phyloP scores from a whole-genome alignment of 495 filamentous ascomycete genomes.

The Penicillium steckii region DNA sequence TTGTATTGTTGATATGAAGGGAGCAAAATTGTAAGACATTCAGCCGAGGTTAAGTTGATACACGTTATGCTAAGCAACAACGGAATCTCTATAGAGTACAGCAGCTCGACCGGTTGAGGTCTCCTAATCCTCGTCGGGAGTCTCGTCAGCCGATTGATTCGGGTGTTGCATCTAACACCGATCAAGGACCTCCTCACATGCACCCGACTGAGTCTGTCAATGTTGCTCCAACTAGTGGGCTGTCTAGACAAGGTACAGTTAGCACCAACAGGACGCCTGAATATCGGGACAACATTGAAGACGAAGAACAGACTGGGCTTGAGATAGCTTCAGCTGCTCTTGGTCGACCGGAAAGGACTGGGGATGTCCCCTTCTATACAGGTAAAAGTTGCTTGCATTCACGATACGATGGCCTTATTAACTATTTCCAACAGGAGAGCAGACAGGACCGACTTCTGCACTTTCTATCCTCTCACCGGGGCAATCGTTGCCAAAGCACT shows the following conservation, averaged over 20 bases:
- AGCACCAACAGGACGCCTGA: background rate
- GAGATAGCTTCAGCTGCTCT: slow-evolving; percentile 31
- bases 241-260: background rate
- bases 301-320: slow-evolving; percentile 28
- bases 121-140: background rate
- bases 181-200: background rate
- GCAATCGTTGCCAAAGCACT: slow-evolving; percentile 22
- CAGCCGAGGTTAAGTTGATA: background rate
- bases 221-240: background rate
- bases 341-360: slow-evolving; percentile 13
- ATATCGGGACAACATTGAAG: background rate
- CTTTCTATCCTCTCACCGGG: slow-evolving; percentile 21
- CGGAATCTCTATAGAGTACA: background rate
- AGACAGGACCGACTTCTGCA: slow-evolving; percentile 24
- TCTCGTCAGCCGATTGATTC: background rate
- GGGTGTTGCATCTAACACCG: background rate
- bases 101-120: slow-evolving; percentile 4
- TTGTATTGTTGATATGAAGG: slow-evolving; percentile 23
- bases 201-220: background rate
- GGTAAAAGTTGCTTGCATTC: slow-evolving; percentile 10
- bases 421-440: slow-evolving; percentile 11
- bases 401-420: background rate
- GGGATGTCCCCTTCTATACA: slow-evolving; percentile 31
- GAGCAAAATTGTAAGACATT: slow-evolving; percentile 4
- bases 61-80: background rate